Percentiles rank a stretch among this genome's conserved stretches.
phyloP scores from a whole-genome alignment of 2,329 filamentous ascomycete species.

The Sclerotinia glacialis region DNA sequence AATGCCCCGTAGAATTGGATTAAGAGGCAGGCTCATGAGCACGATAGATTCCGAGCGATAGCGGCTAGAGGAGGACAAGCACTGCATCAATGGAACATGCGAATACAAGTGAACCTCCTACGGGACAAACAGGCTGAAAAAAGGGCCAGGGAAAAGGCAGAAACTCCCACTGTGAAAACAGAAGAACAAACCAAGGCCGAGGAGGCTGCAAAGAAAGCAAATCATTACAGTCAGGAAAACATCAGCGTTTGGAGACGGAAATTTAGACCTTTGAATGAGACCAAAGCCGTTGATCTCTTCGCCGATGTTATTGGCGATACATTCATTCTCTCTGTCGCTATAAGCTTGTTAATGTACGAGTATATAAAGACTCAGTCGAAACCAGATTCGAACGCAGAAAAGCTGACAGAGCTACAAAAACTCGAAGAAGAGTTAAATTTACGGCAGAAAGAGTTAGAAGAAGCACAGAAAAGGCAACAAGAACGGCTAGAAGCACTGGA shows the following conservation, averaged over 20 bases:
- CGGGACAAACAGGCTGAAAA: conserved; percentile 57
- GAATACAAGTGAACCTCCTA: conserved; percentile 57
- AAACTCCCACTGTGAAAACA: conserved; percentile 63
- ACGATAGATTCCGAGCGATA: conserved; percentile 57
- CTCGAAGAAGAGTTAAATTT: conserved; percentile 52
- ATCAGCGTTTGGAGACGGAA: conserved; percentile 60
- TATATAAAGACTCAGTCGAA: conserved; percentile 58
- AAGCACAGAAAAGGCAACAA: conserved; percentile 43
- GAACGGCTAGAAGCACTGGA: conserved; percentile 38
- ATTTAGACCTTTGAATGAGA: conserved; percentile 61
- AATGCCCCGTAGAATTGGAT: conserved; percentile 55
- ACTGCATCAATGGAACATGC: conserved; percentile 67
- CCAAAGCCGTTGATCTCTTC: conserved; percentile 64
- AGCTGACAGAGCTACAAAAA: conserved; percentile 52
- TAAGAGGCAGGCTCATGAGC: conserved; percentile 63
- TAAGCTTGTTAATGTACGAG: conserved; percentile 58
- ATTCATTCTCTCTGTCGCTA: conserved; percentile 60
- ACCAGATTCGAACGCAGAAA: conserved; percentile 55
- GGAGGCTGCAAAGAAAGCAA: conserved; percentile 45
- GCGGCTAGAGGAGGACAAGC: conserved; percentile 61
- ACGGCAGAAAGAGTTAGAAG: conserved; percentile 54
- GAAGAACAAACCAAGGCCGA: conserved; percentile 57
- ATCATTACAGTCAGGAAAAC: conserved; percentile 35
- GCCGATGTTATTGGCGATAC: conserved; percentile 63
- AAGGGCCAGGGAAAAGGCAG: conserved; percentile 59